phyloP scores from a whole-genome alignment of 768 basidiomycete genomes.

The Psilocybe cyanescens region DNA sequence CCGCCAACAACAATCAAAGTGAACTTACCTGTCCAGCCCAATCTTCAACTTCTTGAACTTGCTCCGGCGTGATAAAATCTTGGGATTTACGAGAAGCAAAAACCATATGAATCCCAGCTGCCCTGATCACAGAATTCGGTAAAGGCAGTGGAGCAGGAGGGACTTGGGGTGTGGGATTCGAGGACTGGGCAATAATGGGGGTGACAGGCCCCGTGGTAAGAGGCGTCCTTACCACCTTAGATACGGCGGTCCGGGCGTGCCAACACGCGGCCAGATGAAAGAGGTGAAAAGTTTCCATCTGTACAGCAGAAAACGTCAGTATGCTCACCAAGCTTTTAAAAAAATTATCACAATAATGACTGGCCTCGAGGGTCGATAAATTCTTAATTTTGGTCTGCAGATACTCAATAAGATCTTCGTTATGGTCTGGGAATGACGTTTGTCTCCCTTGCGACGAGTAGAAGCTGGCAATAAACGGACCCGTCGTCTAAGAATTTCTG shows the following conservation, averaged over 20 bases:
- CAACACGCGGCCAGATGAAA: constrained; percentile 80
- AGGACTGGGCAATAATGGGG: constrained; percentile 37
- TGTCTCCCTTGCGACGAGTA: constrained; percentile 87
- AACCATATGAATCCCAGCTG: constrained; percentile 82
- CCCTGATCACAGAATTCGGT: constrained; percentile 53
- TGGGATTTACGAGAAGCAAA: constrained; percentile 76
- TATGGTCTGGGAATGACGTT: constrained; percentile 80
- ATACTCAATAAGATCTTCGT: constrained; percentile 61
- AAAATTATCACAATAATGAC: neutral
- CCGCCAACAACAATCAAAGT: neutral
- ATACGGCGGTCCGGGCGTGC: constrained; percentile 38
- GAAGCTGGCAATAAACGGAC: constrained; percentile 51
- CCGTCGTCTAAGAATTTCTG: constrained; percentile 5
- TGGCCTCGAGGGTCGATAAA: constrained; percentile 74
- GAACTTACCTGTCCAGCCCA: constrained; percentile 56
- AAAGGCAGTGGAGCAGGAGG: constrained; percentile 21
- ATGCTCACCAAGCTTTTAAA: neutral
- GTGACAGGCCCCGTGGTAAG: constrained; percentile 47
- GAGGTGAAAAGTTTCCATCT: constrained; percentile 90
- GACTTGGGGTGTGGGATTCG: constrained; percentile 23
- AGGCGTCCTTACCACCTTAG: constrained; percentile 38
- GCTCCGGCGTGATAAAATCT: constrained; percentile 75
- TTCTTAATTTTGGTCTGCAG: constrained; percentile 53
- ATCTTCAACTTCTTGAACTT: constrained; percentile 60
- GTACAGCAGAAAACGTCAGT: neutral